Conservation (phyloP, 768 basidiomycete genomes). For the Amanita rubescens region DNA sequence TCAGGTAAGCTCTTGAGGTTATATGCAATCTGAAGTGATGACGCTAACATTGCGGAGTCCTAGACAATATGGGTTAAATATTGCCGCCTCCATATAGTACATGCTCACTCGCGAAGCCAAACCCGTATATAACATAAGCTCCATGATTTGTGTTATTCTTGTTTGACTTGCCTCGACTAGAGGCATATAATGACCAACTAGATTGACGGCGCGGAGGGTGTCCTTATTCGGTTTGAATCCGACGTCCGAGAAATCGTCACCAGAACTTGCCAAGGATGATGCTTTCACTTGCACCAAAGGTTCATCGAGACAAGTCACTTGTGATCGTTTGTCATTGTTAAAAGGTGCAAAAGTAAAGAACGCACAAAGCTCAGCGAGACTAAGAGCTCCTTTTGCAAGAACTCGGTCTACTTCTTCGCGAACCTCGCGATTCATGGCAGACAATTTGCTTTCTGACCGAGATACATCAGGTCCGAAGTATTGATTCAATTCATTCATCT, state of each 20-base stretch:
- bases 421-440: constrained; percentile 26
- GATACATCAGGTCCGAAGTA: neutral
- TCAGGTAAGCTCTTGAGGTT: constrained; percentile 82
- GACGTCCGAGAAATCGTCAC: neutral
- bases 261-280: neutral
- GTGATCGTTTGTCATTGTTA: constrained; percentile 5
- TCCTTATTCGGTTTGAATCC: neutral
- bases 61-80: constrained; percentile 22
- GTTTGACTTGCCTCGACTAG: constrained; percentile 66
- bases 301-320: constrained; percentile 48
- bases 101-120: constrained; percentile 63
- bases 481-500: constrained; percentile 68
- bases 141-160: constrained; percentile 81
- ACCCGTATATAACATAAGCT: constrained; percentile 79
- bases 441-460: constrained; percentile 10
- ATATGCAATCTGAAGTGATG: constrained; percentile 92
- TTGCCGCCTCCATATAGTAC: neutral
- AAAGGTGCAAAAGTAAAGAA: constrained; percentile 7
- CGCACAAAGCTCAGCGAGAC: constrained; percentile 84
- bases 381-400: constrained; percentile 92
- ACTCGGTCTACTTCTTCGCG: constrained; percentile 82
- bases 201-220: constrained; percentile 64
- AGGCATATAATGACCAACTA: constrained; percentile 61
- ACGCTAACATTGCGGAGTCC: constrained; percentile 89
- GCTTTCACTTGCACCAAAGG: constrained; percentile 12